These are phyloP conservation scores for bread wheat (Triticum aestivum) DNA, from an alignment of 176 grass and related monocot genomes.

Conservation along the genomic window DNA sequence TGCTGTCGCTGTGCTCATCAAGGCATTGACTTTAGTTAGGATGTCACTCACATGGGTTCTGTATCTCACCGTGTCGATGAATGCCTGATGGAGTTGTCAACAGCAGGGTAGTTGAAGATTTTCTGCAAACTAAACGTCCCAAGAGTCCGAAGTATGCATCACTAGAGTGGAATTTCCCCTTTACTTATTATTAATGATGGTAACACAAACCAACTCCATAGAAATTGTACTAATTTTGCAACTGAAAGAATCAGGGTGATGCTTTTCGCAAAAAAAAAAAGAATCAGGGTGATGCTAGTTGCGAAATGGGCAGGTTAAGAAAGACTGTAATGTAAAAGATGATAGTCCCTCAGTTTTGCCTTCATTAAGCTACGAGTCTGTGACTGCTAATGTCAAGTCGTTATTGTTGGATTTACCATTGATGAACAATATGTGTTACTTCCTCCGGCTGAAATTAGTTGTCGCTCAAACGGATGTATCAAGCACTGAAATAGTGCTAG, in stretches of 20 bases:
- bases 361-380: background rate
- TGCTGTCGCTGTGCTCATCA: background rate
- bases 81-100: slow-evolving; percentile 2
- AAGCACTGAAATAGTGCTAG: no score
- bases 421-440: background rate
- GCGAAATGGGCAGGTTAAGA: background rate
- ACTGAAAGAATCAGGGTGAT: background rate
- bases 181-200: background rate
- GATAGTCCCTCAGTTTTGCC: background rate
- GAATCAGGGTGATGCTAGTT: background rate
- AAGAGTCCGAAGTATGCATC: background rate
- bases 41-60: background rate
- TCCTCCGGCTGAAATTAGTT: no score
- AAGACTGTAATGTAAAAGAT: background rate
- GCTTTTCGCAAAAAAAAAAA: background rate
- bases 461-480: no score
- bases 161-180: background rate
- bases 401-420: background rate
- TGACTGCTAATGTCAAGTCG: background rate
- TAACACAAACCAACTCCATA: background rate
- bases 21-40: background rate
- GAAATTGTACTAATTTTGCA: background rate
- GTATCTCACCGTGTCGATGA: background rate
- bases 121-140: background rate
- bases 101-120: background rate